Conservation (phyloP, 2,329 filamentous ascomycete species). For the Ophiostoma sp. region DNA sequence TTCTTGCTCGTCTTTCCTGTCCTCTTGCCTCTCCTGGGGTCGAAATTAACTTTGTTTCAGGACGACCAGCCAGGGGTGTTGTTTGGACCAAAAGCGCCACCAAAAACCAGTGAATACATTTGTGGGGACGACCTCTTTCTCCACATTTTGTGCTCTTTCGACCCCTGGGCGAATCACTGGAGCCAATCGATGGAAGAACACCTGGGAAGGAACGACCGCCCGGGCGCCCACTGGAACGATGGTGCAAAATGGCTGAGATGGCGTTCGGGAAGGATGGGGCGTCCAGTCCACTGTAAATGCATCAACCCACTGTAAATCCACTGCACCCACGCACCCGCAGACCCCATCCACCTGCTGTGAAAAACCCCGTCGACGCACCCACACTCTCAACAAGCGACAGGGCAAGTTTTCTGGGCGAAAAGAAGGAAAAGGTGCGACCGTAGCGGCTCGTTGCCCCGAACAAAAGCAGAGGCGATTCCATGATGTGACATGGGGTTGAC, state of each 20-base stretch:
- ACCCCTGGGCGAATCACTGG: neutral
- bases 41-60: conserved; percentile 31
- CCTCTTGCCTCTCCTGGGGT: conserved; percentile 3
- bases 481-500: neutral
- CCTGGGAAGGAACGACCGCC: neutral
- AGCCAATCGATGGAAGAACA: neutral
- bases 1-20: neutral
- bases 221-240: neutral
- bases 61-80: conserved; percentile 3
- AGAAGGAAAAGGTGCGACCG: neutral
- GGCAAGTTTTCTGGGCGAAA: neutral
- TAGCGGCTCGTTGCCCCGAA: neutral
- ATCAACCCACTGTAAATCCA: neutral
- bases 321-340: neutral
- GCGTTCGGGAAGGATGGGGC: neutral
- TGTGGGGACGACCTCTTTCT: neutral
- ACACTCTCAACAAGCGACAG: neutral
- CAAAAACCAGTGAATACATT: neutral
- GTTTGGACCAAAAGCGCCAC: conserved; percentile 13
- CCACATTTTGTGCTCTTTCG: neutral
- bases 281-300: neutral
- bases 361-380: neutral
- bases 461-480: neutral
- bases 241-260: neutral
- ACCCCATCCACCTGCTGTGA: neutral